Base-by-base conservation (phyloP, 495 filamentous ascomycete genomes). In the Cudoniella acicularis region DNA sequence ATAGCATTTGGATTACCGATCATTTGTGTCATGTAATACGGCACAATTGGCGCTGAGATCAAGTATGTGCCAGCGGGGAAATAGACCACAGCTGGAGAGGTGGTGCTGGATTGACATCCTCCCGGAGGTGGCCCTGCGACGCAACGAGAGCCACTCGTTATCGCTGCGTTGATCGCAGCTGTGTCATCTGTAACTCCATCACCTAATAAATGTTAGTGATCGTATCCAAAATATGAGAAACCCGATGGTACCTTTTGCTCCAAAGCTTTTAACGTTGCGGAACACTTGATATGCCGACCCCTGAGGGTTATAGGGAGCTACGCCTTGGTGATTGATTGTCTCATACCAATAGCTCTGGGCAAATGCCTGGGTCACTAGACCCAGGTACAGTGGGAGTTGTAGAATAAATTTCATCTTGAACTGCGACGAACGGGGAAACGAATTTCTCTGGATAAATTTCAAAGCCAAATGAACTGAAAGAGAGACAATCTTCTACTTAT, bases 101-200 rank as follows among this genome's bases (percentile, higher is more conserved):
- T 67, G 4, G 74, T 63, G 30, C 11, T 26, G 4, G 55, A 59
- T 1, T 22, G 72, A 36, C 59, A 58, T 47, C 70, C 75, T 9
- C 64, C 63, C 27, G 72, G 58, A 59, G 77, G 74, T 48, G 72
- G 68, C 18, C 72, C 60, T 25, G 73, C 74, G 50, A 70, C 77
- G 66, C 76, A 85, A 9, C 83, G 77, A 42, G 71, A 69, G 11
- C 82, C 82, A 52, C 68, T 73, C 23, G 70, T 73, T 27, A 85
- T 84, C 3, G 84, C 70, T 13, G 78, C 75, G 68, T 98, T 91
- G 67, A 98, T 79, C 10, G 77, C 81, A 0, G 75, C 78, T 4
- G 85, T 87, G 61, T 89, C 87, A 58, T 90, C 87, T 18, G 85
- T 82, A n/a, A 67, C 64, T n/a, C 87, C 87, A 69, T 89, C 91